Base-by-base conservation (phyloP, 257 asterid species). In the Buddleja alternifolia region DNA sequence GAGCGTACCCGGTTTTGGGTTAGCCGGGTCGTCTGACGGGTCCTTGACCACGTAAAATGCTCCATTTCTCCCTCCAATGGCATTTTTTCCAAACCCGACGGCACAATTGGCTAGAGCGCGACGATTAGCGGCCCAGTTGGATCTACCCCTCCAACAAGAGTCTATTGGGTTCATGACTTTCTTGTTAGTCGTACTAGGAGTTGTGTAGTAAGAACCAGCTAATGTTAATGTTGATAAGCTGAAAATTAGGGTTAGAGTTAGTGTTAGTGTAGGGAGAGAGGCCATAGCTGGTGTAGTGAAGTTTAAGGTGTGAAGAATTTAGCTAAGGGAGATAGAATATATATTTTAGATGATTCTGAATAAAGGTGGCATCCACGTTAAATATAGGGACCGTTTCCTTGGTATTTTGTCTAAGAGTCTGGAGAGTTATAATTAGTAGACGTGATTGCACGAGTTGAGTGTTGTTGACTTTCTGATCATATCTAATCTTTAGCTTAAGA, bases 1-100 rank as follows among this genome's bases (percentile, higher is more conserved):
- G 5, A 92, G 94, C n/a, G 96, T 89, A 3, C 98, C 98, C 3
- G 78, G 84, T 42, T 60, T 82, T 0, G 97, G 97, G 21, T 70
- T 75, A 0, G 15, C 58, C 0, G 95, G 92, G 72, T 89, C 59
- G 17, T 92, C 96, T 0, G 95, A 84, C 0, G 94, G 73, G 56
- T 84, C 82, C 0, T 84, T 87, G 24, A 92, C 95, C 2, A 84
- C 70, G 10, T 89, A 92, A 0, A 16, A 75, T 0, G 81, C 84
- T 0, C 98, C 98, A 1, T 20, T 36, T 54, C 79, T 85, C 11
- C 98, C 98, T 7, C 98, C 96, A 0, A 76, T 58, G 8, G 98
- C 94, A 0, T 81, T 64, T 29, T 75, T 73, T 0, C 98, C 98
- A 1, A 81, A 92, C 11, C 98, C 98, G 0, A 89, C 76, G 0